phyloP scores from a whole-genome alignment of 805 yeast genomes.

The Metschnikowia corniflorae region DNA sequence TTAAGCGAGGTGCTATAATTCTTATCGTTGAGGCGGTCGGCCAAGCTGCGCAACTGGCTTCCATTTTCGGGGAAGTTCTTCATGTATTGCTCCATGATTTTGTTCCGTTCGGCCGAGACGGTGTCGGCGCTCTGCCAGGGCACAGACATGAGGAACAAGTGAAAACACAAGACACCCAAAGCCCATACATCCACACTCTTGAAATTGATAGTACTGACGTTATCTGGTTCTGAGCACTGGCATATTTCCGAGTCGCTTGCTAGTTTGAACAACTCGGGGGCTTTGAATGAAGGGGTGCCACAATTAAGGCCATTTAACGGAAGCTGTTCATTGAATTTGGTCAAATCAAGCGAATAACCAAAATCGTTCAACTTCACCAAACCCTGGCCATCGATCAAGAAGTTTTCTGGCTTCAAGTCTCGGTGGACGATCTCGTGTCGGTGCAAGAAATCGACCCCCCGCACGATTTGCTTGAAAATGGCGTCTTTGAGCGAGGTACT shows the following conservation, averaged over 20 bases:
- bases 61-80: conserved; percentile 27
- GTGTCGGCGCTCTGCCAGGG: conserved; percentile 48
- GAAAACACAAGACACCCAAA: conserved; percentile 47
- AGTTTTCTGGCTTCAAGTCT: conserved; percentile 55
- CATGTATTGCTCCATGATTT: conserved; percentile 21
- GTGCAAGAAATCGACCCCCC: conserved; percentile 46
- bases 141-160: conserved; percentile 38
- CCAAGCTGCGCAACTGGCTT: conserved; percentile 20
- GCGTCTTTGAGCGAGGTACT: conserved; percentile 39
- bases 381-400: conserved; percentile 44
- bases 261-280: conserved; percentile 45
- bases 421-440: conserved; percentile 43
- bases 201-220: conserved; percentile 18
- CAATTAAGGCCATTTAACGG: conserved; percentile 26
- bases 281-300: conserved; percentile 53
- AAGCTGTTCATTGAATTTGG: conserved; percentile 17
- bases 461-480: conserved; percentile 43
- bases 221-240: background rate
- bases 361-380: conserved; percentile 47
- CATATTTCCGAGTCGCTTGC: conserved; percentile 12
- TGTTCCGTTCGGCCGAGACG: conserved; percentile 20
- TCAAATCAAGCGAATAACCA: conserved; percentile 45
- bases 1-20: conserved; percentile 18
- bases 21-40: conserved; percentile 26
- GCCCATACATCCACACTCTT: conserved; percentile 50